Evolutionary conservation across 768 basidiomycete genomes (phyloP).

Genomic region (Collybiopsis luxurians): DNA sequence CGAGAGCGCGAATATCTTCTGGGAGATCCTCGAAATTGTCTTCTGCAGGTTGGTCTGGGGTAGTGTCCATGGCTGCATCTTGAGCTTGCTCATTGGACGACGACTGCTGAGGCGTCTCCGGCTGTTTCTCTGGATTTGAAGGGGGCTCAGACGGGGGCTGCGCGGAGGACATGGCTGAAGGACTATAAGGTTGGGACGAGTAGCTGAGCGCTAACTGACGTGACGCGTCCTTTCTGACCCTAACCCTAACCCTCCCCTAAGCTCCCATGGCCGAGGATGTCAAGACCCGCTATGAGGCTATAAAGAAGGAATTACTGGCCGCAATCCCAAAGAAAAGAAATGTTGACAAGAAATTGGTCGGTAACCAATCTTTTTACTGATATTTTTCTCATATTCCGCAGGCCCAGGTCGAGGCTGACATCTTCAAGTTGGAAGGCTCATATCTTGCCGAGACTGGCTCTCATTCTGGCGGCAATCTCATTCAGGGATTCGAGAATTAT

Average conservation of each 20-base stretch:
- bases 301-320: slow-evolving; percentile 72
- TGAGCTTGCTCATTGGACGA: slow-evolving; percentile 28
- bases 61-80: slow-evolving; percentile 65
- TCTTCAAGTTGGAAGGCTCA: slow-evolving; percentile 71
- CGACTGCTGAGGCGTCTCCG: slow-evolving; percentile 33
- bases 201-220: neutral
- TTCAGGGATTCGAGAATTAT: slow-evolving; percentile 85
- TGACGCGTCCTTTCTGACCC: slow-evolving; percentile 11
- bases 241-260: neutral
- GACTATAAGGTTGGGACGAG: slow-evolving; percentile 1
- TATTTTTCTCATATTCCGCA: slow-evolving; percentile 23
- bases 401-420: slow-evolving; percentile 77
- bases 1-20: slow-evolving; percentile 74
- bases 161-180: slow-evolving; percentile 51
- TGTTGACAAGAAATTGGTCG: slow-evolving; percentile 77
- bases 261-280: slow-evolving; percentile 55
- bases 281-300: slow-evolving; percentile 64
- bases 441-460: slow-evolving; percentile 78
- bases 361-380: slow-evolving; percentile 7
- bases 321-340: slow-evolving; percentile 73
- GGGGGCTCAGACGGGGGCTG: slow-evolving; percentile 51
- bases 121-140: slow-evolving; percentile 51
- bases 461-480: slow-evolving; percentile 82
- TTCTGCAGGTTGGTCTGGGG: slow-evolving; percentile 66
- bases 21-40: slow-evolving; percentile 94